Conservation (phyloP, 805 yeast species). For the Lachancea meyersii region DNA sequence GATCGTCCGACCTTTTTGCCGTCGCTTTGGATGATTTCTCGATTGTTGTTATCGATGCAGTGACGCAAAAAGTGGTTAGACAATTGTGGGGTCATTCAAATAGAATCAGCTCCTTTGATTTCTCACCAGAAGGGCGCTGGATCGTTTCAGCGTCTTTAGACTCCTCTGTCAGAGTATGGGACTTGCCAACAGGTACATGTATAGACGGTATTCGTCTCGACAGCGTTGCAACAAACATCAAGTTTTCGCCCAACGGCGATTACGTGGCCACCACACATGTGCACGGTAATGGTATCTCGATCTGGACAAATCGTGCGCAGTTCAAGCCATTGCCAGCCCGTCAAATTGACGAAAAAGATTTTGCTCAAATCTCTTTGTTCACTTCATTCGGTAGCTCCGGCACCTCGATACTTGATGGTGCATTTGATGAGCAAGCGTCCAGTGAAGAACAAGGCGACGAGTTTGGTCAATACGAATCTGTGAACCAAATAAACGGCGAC, state of each 20-base stretch:
- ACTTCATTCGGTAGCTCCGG: conserved; percentile 77
- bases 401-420: conserved; percentile 66
- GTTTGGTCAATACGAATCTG: conserved; percentile 41
- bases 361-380: conserved; percentile 58
- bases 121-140: conserved; percentile 96
- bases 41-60: conserved; percentile 73
- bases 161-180: conserved; percentile 91
- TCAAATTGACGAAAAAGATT: conserved; percentile 70
- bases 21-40: conserved; percentile 81
- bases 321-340: conserved; percentile 71
- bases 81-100: conserved; percentile 85
- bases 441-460: conserved; percentile 33
- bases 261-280: conserved; percentile 90
- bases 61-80: conserved; percentile 78
- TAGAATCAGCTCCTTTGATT: conserved; percentile 80
- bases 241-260: conserved; percentile 83
- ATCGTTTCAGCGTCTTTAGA: conserved; percentile 77
- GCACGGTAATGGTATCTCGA: conserved; percentile 75
- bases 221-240: conserved; percentile 72
- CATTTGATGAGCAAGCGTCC: conserved; percentile 44
- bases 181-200: conserved; percentile 93
- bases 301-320: conserved; percentile 91
- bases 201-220: conserved; percentile 82
- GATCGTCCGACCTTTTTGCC: conserved; percentile 78
- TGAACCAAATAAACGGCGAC: conserved; percentile 54